Evolutionary conservation across 306 rosid genomes (phyloP).

Genomic region (Sophora flavescens): DNA sequence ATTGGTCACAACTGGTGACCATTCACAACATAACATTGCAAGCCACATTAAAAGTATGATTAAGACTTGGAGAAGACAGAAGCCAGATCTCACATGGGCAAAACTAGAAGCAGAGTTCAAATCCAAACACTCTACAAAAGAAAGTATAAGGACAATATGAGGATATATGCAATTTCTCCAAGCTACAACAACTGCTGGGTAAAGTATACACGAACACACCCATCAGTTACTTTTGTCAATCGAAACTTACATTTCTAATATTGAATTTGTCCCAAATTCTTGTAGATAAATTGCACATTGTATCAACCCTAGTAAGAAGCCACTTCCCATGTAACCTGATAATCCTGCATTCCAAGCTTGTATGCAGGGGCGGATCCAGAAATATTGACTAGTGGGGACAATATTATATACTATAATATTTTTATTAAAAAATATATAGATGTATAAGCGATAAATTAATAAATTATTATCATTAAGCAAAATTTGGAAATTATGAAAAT

Average conservation of each 20-base stretch:
- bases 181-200: not conserved
- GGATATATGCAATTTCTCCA: not conserved
- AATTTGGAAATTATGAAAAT: too few relatives aligned
- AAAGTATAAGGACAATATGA: not conserved
- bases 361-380: too few relatives aligned
- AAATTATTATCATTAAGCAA: too few relatives aligned
- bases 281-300: not conserved
- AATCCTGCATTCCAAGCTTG: not conserved
- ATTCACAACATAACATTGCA: not conserved
- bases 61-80: conserved; percentile 1
- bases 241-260: not conserved
- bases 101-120: not conserved
- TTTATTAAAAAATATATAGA: too few relatives aligned
- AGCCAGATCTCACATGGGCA: conserved; percentile 1
- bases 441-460: too few relatives aligned
- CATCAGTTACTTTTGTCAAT: not conserved
- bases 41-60: not conserved
- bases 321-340: not conserved
- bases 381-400: too few relatives aligned
- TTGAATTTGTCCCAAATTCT: not conserved
- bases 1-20: not conserved
- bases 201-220: not conserved
- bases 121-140: not conserved
- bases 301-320: conserved; percentile 9
- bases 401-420: too few relatives aligned